Evolutionary conservation across 1,284 basidiomycete species (phyloP).

Genomic region (Microbotryum scabiosae): DNA sequence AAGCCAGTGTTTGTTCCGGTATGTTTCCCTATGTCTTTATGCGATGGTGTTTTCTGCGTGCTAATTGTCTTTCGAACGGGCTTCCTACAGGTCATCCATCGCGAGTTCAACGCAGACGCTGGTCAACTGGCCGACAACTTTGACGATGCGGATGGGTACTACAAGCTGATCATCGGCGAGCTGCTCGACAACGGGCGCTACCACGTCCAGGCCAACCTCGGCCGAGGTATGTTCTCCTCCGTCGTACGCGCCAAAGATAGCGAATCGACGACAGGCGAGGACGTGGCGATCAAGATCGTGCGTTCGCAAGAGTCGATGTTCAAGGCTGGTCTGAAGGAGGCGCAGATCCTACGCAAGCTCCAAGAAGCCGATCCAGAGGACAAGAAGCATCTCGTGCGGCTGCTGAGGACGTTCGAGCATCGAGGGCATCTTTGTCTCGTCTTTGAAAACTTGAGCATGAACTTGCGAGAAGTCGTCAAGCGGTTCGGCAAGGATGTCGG

Average conservation of each 20-base stretch:
- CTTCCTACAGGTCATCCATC: slow-evolving; percentile 19
- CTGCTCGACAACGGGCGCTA: slow-evolving; percentile 76
- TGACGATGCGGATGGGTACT: slow-evolving; percentile 88
- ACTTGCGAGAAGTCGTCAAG: slow-evolving; percentile 93
- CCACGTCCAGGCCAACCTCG: slow-evolving; percentile 86
- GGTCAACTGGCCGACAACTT: slow-evolving; percentile 46
- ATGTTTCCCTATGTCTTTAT: neutral
- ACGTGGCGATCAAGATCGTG: slow-evolving; percentile 97
- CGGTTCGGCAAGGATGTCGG: slow-evolving; percentile 99
- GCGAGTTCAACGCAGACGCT: slow-evolving; percentile 13
- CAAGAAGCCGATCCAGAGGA: slow-evolving; percentile 86
- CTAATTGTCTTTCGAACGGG: neutral
- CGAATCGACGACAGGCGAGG: slow-evolving; percentile 52
- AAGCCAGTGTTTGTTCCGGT: slow-evolving; percentile 33
- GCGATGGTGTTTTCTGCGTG: neutral
- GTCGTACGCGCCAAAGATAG: slow-evolving; percentile 85
- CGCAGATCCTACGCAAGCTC: slow-evolving; percentile 75
- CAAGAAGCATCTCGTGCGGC: slow-evolving; percentile 85
- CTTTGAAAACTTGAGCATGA: slow-evolving; percentile 94
- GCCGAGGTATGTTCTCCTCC: slow-evolving; percentile 97
- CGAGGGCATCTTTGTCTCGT: slow-evolving; percentile 94
- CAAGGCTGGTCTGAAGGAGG: slow-evolving; percentile 90
- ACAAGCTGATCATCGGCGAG: slow-evolving; percentile 88
- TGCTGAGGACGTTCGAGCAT: slow-evolving; percentile 92
- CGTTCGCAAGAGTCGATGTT: slow-evolving; percentile 97